Conservation (phyloP, 257 asterid genomes). For the Solanum tarijense region DNA sequence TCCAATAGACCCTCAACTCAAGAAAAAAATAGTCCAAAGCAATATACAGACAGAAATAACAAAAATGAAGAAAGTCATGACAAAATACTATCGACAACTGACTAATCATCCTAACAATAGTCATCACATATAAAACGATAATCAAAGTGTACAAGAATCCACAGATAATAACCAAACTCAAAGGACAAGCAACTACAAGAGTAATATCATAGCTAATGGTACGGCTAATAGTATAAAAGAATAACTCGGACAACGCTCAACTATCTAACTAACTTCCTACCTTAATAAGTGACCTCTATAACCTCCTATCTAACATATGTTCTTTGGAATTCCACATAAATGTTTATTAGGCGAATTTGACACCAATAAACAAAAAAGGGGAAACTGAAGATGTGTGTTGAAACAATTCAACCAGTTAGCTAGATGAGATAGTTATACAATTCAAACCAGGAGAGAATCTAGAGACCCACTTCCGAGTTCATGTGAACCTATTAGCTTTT, state of each 20-base stretch:
- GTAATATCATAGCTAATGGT: background rate
- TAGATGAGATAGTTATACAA: background rate
- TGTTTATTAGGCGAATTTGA: background rate
- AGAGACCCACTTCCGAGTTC: background rate
- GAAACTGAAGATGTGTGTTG: background rate
- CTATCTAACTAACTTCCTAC: background rate
- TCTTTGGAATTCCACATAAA: background rate
- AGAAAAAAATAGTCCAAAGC: background rate
- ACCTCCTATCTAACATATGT: background rate
- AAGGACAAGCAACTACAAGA: background rate
- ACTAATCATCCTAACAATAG: background rate
- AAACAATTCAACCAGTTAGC: background rate
- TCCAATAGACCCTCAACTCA: background rate
- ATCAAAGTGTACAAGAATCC: background rate
- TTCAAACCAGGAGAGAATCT: background rate
- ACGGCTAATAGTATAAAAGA: too few species aligned
- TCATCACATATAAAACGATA: background rate
- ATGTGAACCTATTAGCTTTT: background rate
- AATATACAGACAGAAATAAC: background rate
- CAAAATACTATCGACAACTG: background rate
- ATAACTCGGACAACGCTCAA: background rate
- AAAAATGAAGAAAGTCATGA: background rate
- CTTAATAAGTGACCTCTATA: background rate
- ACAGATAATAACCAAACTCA: background rate
- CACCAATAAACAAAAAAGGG: background rate